Percentiles rank a stretch among this genome's conserved stretches.
Evolutionary conservation across 768 basidiomycete genomes (phyloP).

Genomic region (Lactarius pseudohatsudake): DNA sequence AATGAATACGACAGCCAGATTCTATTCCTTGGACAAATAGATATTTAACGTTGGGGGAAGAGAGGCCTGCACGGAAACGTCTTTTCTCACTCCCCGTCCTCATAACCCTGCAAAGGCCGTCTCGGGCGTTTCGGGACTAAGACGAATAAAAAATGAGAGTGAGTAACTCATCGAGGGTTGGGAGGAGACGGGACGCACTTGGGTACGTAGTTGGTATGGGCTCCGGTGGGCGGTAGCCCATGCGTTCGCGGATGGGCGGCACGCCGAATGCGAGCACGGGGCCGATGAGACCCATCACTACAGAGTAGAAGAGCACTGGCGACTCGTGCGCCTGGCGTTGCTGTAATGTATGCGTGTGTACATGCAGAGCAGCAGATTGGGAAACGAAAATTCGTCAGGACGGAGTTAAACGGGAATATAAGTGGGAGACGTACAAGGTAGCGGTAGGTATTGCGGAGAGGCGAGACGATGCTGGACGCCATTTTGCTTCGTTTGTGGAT

Average conservation of each 20-base stretch:
- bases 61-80: not conserved
- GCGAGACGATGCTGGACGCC: conserved; percentile 43
- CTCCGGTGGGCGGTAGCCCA: conserved; percentile 72
- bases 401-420: not conserved
- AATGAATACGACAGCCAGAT: not conserved
- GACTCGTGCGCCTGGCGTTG: conserved; percentile 90
- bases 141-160: not conserved
- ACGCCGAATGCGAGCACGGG: conserved; percentile 71
- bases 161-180: too few species aligned
- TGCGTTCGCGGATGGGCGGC: conserved; percentile 74
- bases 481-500: conserved; percentile 36
- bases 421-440: conserved; percentile 31
- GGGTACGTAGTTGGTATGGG: conserved; percentile 77
- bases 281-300: conserved; percentile 70
- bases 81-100: conserved; percentile 48
- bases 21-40: not conserved
- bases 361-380: not conserved
- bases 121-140: conserved; percentile 73
- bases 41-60: not conserved
- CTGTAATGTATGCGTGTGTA: conserved; percentile 39
- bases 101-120: conserved; percentile 69
- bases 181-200: conserved; percentile 44
- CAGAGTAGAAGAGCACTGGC: conserved; percentile 88
- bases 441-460: conserved; percentile 54
- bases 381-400: not conserved